phyloP scores from a whole-genome alignment of 2,329 filamentous ascomycete species.

The Curvularia lunata region DNA sequence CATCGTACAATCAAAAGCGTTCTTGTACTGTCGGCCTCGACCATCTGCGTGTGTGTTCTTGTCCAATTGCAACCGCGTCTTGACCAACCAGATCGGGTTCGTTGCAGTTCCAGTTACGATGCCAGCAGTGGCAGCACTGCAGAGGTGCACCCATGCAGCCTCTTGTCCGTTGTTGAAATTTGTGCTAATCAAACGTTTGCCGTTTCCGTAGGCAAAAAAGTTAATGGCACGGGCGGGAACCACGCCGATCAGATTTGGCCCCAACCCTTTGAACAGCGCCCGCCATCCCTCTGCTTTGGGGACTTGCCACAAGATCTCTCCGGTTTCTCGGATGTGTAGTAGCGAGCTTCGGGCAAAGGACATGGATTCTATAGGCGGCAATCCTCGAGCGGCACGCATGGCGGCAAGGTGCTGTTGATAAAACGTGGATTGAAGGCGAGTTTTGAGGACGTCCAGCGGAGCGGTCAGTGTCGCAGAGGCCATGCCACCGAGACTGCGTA shows the following conservation, averaged over 20 bases:
- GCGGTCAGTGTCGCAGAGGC: slow-evolving; percentile 91
- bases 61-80: slow-evolving; percentile 90
- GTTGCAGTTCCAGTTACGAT: slow-evolving; percentile 88
- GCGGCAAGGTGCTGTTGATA: slow-evolving; percentile 83
- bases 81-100: slow-evolving; percentile 96
- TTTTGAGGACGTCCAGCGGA: slow-evolving; percentile 92
- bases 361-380: slow-evolving; percentile 62
- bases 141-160: slow-evolving; percentile 77
- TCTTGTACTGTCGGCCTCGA: slow-evolving; percentile 75
- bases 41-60: slow-evolving; percentile 73
- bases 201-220: slow-evolving; percentile 92
- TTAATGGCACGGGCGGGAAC: slow-evolving; percentile 90
- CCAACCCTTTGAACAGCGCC: slow-evolving; percentile 90
- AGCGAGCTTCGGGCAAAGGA: slow-evolving; percentile 69
- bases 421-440: slow-evolving; percentile 90
- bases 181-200: slow-evolving; percentile 80
- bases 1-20: slow-evolving; percentile 84
- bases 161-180: slow-evolving; percentile 74
- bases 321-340: slow-evolving; percentile 82
- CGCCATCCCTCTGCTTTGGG: slow-evolving; percentile 82
- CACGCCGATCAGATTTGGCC: slow-evolving; percentile 87
- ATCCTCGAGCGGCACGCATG: slow-evolving; percentile 65
- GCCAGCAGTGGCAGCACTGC: slow-evolving; percentile 77
- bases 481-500: slow-evolving; percentile 81
- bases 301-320: slow-evolving; percentile 83